Evolutionary conservation across 345 rosid species (phyloP), one percentile per base, ranked within the genome.

Genomic region (Citrus cavaleriei): DNA sequence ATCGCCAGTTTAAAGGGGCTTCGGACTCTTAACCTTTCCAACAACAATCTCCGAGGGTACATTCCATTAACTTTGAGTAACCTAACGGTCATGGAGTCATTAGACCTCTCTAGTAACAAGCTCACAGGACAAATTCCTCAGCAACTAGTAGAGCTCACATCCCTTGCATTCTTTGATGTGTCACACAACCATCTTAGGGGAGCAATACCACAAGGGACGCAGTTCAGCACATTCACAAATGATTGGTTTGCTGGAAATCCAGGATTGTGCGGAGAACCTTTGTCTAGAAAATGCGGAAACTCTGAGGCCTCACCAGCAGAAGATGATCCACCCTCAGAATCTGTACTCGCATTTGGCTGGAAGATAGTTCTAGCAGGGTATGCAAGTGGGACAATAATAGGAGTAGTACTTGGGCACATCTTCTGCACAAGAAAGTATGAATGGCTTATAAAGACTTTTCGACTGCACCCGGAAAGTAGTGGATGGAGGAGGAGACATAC

Each of bases 401-500:
- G 38, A 30, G 68, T 6, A 12, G 40, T 74, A 49, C 55, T 74
- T 34, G 84, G 83, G 22, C 10, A 40, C 72, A 68, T 25, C 10
- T 59, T 77, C 18, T 14, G 0, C 32, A 2, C 38, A 4, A 75
- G 74, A 38, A 79, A 64, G 28, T 40, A 16, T 60, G 73, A 61
- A 10, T 77, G 76, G 73, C 30, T 73, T 67, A 5, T 5, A 10
- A 73, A 51, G 55, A 73, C 61, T 27, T 70, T 74, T 27, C 49
- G 64, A 18, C 6, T 10, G 51, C n/a, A 0, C 12, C 6, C 22
- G 22, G 58, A 27, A 25, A 65, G 3, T 10, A 35, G 0, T 2
- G 22, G 6, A 3, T 10, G 49, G 46, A 27, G 38, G 9, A 37
- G 38, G 2, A 37, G 38, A 7, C 38, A 37, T 25, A 27, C 2